phyloP scores from a whole-genome alignment of 2,329 filamentous ascomycete species.

The Trichoderma sp. region DNA sequence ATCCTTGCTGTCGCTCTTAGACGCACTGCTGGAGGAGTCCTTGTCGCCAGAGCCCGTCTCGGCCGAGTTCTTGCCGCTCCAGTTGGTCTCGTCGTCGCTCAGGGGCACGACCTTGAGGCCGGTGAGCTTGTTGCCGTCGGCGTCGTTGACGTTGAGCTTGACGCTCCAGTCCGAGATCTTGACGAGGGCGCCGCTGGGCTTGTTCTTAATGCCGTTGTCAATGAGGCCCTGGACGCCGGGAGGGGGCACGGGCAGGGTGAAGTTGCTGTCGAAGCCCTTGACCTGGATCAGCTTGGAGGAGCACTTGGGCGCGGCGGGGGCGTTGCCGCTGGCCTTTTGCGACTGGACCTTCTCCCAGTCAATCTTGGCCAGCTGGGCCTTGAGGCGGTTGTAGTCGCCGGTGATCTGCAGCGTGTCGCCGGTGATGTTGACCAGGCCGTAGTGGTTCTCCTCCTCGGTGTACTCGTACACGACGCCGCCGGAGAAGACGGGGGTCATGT shows the following conservation, averaged over 20 bases:
- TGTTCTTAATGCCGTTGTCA: constrained; percentile 69
- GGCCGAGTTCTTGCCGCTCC: constrained; percentile 48
- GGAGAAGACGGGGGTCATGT: constrained; percentile 70
- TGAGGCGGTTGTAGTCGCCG: constrained; percentile 72
- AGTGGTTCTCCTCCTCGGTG: constrained; percentile 69
- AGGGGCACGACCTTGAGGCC: constrained; percentile 53
- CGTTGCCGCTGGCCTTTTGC: constrained; percentile 58
- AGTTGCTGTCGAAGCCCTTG: constrained; percentile 73
- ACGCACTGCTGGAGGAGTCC: neutral
- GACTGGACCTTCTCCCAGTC: constrained; percentile 69
- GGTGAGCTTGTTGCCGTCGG: constrained; percentile 46
- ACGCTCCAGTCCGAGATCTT: constrained; percentile 66
- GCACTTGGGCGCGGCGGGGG: constrained; percentile 63
- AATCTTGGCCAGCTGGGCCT: constrained; percentile 72
- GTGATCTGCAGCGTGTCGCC: constrained; percentile 61
- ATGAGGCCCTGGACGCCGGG: constrained; percentile 72
- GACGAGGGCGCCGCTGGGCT: constrained; percentile 68
- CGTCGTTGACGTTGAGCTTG: constrained; percentile 46
- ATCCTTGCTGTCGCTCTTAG: constrained; percentile 29
- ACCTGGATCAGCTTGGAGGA: constrained; percentile 65
- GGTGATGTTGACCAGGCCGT: constrained; percentile 65
- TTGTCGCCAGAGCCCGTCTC: constrained; percentile 37
- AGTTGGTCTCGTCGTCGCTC: constrained; percentile 49
- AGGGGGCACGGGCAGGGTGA: constrained; percentile 72
- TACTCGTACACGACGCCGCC: constrained; percentile 84